phyloP scores from a whole-genome alignment of 140 eudicot species.

The Stevia rebaudiana region DNA sequence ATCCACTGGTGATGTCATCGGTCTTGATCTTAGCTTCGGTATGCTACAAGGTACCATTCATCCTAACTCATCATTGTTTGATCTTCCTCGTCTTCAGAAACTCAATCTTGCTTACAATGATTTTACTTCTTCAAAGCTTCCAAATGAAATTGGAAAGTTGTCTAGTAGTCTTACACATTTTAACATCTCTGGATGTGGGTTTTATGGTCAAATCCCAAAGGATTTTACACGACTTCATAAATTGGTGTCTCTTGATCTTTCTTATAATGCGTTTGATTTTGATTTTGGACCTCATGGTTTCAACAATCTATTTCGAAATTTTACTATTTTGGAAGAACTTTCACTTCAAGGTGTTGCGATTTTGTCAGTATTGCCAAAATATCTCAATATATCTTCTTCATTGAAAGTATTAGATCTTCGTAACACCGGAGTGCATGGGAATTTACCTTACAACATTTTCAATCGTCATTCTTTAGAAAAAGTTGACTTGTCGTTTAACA shows the following conservation, averaged over 20 bases:
- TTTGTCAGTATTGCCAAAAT: conserved; percentile 5
- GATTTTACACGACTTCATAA: conserved; percentile 12
- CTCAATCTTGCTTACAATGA: conserved; percentile 38
- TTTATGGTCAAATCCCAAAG: conserved; percentile 17
- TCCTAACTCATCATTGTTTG: conserved; percentile 33
- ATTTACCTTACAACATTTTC: conserved; percentile 25
- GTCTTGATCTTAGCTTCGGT: conserved; percentile 29
- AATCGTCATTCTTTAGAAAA: conserved; percentile 8
- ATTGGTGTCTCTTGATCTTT: conserved; percentile 34
- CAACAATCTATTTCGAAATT: conserved; percentile 20
- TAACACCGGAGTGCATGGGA: conserved; percentile 21
- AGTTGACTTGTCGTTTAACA: background rate
- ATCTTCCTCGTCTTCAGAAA: conserved; percentile 28
- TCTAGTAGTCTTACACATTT: conserved; percentile 33
- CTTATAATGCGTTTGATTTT: background rate
- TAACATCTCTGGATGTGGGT: conserved; percentile 14
- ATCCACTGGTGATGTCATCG: conserved; percentile 23
- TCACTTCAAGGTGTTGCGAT: background rate
- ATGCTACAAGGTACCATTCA: conserved; percentile 30
- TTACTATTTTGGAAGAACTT: conserved; percentile 16
- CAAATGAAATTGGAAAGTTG: conserved; percentile 14
- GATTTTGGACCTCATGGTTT: conserved; percentile 2
- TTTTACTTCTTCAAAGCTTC: conserved; percentile 4
- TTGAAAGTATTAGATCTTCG: conserved; percentile 9
- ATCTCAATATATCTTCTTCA: conserved; percentile 29